Evolutionary conservation across 345 rosid species (phyloP), one percentile per base, ranked within the genome.

Genomic region (Physaria fendleri): DNA sequence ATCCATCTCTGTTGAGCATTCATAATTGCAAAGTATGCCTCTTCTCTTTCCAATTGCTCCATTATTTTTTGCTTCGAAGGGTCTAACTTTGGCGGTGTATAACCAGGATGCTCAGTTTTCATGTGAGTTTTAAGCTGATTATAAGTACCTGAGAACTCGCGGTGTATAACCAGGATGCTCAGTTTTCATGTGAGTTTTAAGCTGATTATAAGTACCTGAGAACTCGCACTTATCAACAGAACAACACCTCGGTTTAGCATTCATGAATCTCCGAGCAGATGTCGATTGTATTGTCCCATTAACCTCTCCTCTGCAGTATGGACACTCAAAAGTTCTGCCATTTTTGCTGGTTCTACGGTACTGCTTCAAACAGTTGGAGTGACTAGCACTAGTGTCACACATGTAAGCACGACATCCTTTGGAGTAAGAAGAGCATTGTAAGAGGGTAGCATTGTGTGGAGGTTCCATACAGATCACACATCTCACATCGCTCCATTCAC

Each of bases 321-420:
- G 93, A 50, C 93, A 85, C n/a, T 16, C 6, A 37, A 65, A 64
- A 67, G 33, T 53, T 5, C 45, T 35, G 24, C 12, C 63, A 45
- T 59, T 63, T 20, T 73, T n/a, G n/a, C n/a, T n/a, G n/a, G n/a
- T 70, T 68, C 73, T 66, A 18, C 58, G 58, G 53, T 72, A 80
- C 62, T 80, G 88, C 17, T 77, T 77, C 22, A 77, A 79, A 41
- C 94, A 88, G 50, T 88, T 82, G 4, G 96, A 85, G 63, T 81
- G 91, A 22, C 85, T 83, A 16, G 70, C 40, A 59, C 84, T 85
- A 0, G 90, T 85, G 61, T 83, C 79, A 41, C 96, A 88, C 73
- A 85, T 83, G 78, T 75, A 83, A 30, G 94, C 83, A 10, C 70
- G 75, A 11, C 96, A 85, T 1, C 94, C 94, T 21, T 76, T 76